Evolutionary conservation across 768 basidiomycete genomes (phyloP), one percentile per base, ranked within the genome.

Genomic region (Infundibulicybe gibba): DNA sequence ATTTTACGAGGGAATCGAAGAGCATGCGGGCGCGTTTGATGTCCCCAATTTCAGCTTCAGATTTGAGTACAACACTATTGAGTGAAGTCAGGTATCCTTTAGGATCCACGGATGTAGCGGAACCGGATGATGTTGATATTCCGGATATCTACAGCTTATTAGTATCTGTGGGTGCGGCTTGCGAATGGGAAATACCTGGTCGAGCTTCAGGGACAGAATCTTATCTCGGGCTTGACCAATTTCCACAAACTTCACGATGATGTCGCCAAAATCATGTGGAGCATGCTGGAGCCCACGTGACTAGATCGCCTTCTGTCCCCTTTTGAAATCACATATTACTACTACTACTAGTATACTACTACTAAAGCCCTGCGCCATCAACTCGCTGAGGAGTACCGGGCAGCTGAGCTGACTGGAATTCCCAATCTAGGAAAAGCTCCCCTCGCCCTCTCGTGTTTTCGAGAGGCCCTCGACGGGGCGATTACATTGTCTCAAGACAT

Each of bases 51-150:
- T 98, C 95, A 2, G 93, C 92, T 49, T 93, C 90, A 0, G 86
- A 87, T 62, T 98, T 97, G 49, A 94, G 69, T n/a, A 86, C 72
- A 41, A 94, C 90, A 50, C 85, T 91, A 56, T 97, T 87, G 45
- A 98, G 79, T 10, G 91, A 94, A 0, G 95, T 98, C 43, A 99
- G 81, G 65, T 98, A 99, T n/a, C 95, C 95, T 65, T 94, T 93
- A 1, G 97, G 94, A 59, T 99, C 97, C 31, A 99, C 85, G 8
- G 90, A 90, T 1, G 94, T 89, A 6, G 91, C 80, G 1, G 81
- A 75, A 13, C 91, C 92, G 15, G 86, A 86, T 2, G 75, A 70
- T 2, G 78, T 74, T 0, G 87, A 77, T 32, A 84, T 85, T 40
- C 80, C 85, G 13, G 87, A 89, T 14, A 87, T 79, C 83, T 87